Conservation (phyloP, 1,284 basidiomycete species). For the Lignosus rhinocerotis region DNA sequence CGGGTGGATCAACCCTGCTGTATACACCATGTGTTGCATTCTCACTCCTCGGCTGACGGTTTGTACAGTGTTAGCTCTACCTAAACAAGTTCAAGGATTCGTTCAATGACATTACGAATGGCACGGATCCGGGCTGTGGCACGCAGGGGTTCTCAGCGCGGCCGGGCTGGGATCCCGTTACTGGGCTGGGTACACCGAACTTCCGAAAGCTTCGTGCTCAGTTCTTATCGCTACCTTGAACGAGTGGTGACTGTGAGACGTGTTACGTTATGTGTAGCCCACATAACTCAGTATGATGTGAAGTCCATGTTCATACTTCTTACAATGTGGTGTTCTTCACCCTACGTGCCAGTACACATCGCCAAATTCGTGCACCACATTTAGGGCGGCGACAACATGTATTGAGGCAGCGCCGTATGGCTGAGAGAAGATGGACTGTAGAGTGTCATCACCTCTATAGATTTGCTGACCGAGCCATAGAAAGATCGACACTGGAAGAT, state of each 20-base stretch:
- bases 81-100: constrained; percentile 24
- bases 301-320: too few relatives aligned
- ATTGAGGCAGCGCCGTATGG: too few relatives aligned
- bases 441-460: too few relatives aligned
- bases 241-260: neutral
- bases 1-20: constrained; percentile 59
- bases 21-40: constrained; percentile 9
- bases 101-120: constrained; percentile 48
- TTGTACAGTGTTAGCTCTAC: constrained; percentile 36
- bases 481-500: too few relatives aligned
- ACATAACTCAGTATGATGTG: too few relatives aligned
- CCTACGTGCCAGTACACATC: too few relatives aligned
- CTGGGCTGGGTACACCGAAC: constrained; percentile 36
- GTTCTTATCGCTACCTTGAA: constrained; percentile 22
- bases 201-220: constrained; percentile 25
- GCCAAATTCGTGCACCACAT: too few relatives aligned
- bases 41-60: constrained; percentile 29
- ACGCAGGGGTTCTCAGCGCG: constrained; percentile 39
- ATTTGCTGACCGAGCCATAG: too few relatives aligned
- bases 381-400: too few relatives aligned
- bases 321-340: too few relatives aligned
- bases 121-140: constrained; percentile 44
- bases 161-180: constrained; percentile 41
- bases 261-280: too few relatives aligned
- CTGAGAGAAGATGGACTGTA: too few relatives aligned